A percentile compares a stretch with the other conserved stretches of the same genome.
phyloP scores from a whole-genome alignment of 495 filamentous ascomycete genomes.

The Hypoxylon perforatum region DNA sequence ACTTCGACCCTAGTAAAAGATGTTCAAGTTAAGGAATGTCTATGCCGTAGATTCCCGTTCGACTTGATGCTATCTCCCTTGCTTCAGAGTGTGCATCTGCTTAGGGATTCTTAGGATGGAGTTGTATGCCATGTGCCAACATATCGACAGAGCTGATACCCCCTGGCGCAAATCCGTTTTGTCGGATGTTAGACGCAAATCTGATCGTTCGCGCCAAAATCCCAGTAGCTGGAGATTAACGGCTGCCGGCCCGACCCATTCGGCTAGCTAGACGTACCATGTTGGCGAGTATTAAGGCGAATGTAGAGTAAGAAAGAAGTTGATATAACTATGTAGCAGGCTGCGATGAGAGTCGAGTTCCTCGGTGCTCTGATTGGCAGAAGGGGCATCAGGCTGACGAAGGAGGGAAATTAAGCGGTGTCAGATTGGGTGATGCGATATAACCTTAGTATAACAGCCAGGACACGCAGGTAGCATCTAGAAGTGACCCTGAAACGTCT shows the following conservation, averaged over 20 bases:
- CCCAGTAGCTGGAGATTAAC: slow-evolving; percentile 33
- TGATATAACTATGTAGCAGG: not conserved
- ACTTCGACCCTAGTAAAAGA: not conserved
- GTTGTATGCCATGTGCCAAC: slow-evolving; percentile 16
- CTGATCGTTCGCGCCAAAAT: slow-evolving; percentile 16
- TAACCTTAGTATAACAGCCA: not conserved
- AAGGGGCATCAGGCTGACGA: slow-evolving; percentile 6
- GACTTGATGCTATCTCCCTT: slow-evolving; percentile 36
- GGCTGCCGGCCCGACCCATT: slow-evolving; percentile 41
- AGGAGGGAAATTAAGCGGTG: slow-evolving; percentile 8
- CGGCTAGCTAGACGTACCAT: slow-evolving; percentile 23
- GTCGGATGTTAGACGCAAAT: slow-evolving; percentile 5
- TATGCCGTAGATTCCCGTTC: slow-evolving; percentile 35
- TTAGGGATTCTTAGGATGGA: slow-evolving; percentile 15
- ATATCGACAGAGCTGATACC: slow-evolving; percentile 3
- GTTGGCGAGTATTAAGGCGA: not conserved
- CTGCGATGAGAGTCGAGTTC: not conserved
- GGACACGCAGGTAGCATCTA: not conserved
- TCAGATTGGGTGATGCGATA: not conserved
- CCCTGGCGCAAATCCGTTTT: slow-evolving; percentile 3
- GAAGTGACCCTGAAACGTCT: slow-evolving; percentile 9
- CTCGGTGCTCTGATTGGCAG: not conserved
- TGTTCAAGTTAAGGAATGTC: not conserved
- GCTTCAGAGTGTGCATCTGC: slow-evolving; percentile 34
- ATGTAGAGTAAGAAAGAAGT: not conserved